Conservation (phyloP, 345 rosid genomes). For the Brassica carinata region DNA sequence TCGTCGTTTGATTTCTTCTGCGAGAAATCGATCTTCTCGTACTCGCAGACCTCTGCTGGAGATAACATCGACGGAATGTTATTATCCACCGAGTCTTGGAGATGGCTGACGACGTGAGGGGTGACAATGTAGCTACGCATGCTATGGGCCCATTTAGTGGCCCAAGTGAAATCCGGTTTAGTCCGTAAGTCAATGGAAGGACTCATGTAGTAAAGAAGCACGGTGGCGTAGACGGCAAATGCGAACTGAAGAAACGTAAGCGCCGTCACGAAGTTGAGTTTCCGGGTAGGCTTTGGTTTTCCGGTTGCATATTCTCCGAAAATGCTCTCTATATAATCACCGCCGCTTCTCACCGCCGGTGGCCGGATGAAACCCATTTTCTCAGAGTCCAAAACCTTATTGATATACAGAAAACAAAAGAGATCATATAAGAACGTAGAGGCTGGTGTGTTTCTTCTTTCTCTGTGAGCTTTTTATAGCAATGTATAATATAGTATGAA, state of each 20-base stretch:
- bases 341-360: conserved; percentile 61
- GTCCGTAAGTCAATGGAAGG: conserved; percentile 74
- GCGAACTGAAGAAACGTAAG: conserved; percentile 82
- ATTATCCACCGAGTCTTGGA: conserved; percentile 50
- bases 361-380: conserved; percentile 66
- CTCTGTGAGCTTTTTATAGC: conserved; percentile 40
- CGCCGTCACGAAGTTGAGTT: conserved; percentile 56
- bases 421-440: conserved; percentile 13
- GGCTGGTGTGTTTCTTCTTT: not conserved
- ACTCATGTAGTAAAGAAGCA: conserved; percentile 86
- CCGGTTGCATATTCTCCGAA: conserved; percentile 60
- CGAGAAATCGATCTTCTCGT: conserved; percentile 80
- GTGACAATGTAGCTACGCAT: conserved; percentile 71
- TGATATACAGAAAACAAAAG: not conserved
- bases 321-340: conserved; percentile 78
- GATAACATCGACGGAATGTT: conserved; percentile 22
- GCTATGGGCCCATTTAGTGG: conserved; percentile 70
- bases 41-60: conserved; percentile 73
- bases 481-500: conserved; percentile 34
- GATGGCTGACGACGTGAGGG: conserved; percentile 60
- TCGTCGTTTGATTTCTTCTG: conserved; percentile 87
- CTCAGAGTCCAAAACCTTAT: conserved; percentile 42
- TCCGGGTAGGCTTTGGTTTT: conserved; percentile 45
- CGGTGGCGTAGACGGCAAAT: conserved; percentile 88
- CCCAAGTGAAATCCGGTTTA: conserved; percentile 90